Percentiles rank a stretch among this genome's conserved stretches.
Conservation (phyloP, 2,329 filamentous ascomycete species). For the Hymenoscyphus linearis region DNA sequence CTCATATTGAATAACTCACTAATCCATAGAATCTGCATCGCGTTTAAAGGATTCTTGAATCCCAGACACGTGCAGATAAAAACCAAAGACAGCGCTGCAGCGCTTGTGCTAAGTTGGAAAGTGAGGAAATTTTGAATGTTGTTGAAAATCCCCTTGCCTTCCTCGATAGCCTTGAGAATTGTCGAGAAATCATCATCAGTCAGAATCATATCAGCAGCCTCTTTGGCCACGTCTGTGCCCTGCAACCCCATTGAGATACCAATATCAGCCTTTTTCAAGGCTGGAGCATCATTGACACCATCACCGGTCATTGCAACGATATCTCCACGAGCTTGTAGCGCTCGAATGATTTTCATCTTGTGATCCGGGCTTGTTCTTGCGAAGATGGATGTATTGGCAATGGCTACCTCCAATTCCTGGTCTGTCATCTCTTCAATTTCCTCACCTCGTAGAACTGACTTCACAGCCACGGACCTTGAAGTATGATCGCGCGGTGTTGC, state of each 20-base stretch:
- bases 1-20: slow-evolving; percentile 55
- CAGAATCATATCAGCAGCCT: slow-evolving; percentile 88
- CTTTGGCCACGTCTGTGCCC: slow-evolving; percentile 95
- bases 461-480: slow-evolving; percentile 53
- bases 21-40: slow-evolving; percentile 99
- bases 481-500: slow-evolving; percentile 47
- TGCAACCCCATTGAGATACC: slow-evolving; percentile 94
- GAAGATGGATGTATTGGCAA: slow-evolving; percentile 88
- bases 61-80: slow-evolving; percentile 88
- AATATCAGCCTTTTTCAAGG: slow-evolving; percentile 94
- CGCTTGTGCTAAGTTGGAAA: slow-evolving; percentile 95
- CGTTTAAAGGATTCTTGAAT: slow-evolving; percentile 92
- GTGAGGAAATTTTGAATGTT: slow-evolving; percentile 99
- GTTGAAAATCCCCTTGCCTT: slow-evolving; percentile 98
- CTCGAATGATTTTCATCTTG: slow-evolving; percentile 93
- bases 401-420: slow-evolving; percentile 74
- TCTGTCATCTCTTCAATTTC: slow-evolving; percentile 93
- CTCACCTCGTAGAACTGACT: slow-evolving; percentile 76
- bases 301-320: slow-evolving; percentile 99
- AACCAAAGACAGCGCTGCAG: slow-evolving; percentile 85
- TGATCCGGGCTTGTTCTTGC: slow-evolving; percentile 95
- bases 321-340: slow-evolving; percentile 85
- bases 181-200: slow-evolving; percentile 87
- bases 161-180: slow-evolving; percentile 91
- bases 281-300: slow-evolving; percentile 95